Evolutionary conservation across 2,329 filamentous ascomycete genomes (phyloP).

Genomic region (Pseudogymnoascus sp.): DNA sequence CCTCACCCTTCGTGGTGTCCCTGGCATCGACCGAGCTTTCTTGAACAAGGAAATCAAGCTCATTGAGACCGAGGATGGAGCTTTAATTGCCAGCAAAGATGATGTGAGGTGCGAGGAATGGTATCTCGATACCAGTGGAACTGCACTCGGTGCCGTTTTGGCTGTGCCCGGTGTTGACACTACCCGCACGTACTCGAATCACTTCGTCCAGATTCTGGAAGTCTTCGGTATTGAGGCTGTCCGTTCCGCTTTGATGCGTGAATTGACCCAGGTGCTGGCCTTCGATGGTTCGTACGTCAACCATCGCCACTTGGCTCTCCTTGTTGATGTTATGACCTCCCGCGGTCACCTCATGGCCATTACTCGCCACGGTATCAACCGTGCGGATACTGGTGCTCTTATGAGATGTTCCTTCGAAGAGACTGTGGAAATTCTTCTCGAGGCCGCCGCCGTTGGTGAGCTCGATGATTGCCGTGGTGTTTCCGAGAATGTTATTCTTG

Average conservation of each 20-base stretch:
- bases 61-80: slow-evolving; percentile 59
- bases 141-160: slow-evolving; percentile 74
- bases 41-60: slow-evolving; percentile 72
- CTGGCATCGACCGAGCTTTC: slow-evolving; percentile 84
- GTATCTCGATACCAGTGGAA: slow-evolving; percentile 93
- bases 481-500: slow-evolving; percentile 97
- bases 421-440: slow-evolving; percentile 94
- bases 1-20: slow-evolving; percentile 82
- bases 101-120: slow-evolving; percentile 77
- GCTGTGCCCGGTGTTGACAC: slow-evolving; percentile 82
- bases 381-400: slow-evolving; percentile 91
- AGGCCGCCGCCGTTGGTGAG: slow-evolving; percentile 89
- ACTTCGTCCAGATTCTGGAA: slow-evolving; percentile 87
- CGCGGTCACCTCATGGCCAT: slow-evolving; percentile 91
- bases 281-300: slow-evolving; percentile 99
- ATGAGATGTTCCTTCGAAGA: slow-evolving; percentile 99
- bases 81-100: slow-evolving; percentile 64
- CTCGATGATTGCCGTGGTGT: slow-evolving; percentile 97
- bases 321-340: slow-evolving; percentile 97
- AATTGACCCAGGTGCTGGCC: slow-evolving; percentile 85
- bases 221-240: slow-evolving; percentile 96
- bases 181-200: slow-evolving; percentile 83
- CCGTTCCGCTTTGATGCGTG: slow-evolving; percentile 74
- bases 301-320: slow-evolving; percentile 87
- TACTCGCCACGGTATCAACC: slow-evolving; percentile 96